Evolutionary conservation across 2,329 filamentous ascomycete species (phyloP), one percentile per base, ranked within the genome.

Genomic region (Ambrosiella beaveri): DNA sequence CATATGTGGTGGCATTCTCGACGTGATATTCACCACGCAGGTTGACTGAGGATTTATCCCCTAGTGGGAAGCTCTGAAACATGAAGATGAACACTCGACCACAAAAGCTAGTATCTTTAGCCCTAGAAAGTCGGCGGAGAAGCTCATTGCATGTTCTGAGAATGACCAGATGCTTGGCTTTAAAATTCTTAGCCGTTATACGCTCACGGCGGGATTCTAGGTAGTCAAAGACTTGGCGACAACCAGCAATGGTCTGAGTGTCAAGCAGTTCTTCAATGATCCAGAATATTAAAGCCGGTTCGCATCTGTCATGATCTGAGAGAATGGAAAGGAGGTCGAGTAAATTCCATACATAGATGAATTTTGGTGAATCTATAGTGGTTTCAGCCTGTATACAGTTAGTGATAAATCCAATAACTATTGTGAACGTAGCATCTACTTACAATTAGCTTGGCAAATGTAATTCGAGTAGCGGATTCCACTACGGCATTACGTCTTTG

Each of bases 21-120:
- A 86, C 81, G 66, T 99, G 93, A 64, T 93, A 99, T 71, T 97
- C 91, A 64, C 93, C 93, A 56, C 93, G 81, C 44, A 97, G 76
- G 66, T 99, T 99, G 54, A 98, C 93, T 0, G 93, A 96, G 68
- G 93, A 97, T 68, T 91, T 93, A 70, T 98, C 94, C 38, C 91
- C 91, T 0, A 98, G 75, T 1, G 93, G 93, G 66, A 98, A 97
- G 68, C 89, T 95, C 69, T 98, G 93, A 70, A 97, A 98, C 67
- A 98, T 81, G 70, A 96, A 99, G 63, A 98, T 96, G 70, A 97
- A 97, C 35, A 99, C 93, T 44, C 93, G 81, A 13, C 93, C 93
- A 66, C 93, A 98, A 68, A 99, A 98, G 0, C 94, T 89, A 0
- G 93, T 94, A 69, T 98, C 93, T 68, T 97, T 90, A 3, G 93